Conservation (phyloP, 169 alveolate genomes). For the Plasmodium coatneyi region DNA sequence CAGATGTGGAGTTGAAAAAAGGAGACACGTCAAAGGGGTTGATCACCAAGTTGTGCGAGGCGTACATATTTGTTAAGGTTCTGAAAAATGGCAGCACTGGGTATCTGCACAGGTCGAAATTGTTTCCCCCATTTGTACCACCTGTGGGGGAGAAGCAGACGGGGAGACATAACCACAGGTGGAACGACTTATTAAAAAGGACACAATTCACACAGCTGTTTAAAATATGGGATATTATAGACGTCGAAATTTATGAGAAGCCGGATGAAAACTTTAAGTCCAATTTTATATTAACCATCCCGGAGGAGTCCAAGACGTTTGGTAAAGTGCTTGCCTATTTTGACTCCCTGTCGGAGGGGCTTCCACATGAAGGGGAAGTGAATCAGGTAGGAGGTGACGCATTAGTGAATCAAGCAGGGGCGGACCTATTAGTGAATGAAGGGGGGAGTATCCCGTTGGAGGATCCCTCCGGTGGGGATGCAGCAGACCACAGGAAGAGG, state of each 20-base stretch:
- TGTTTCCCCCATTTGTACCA: not conserved
- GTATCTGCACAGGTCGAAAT: slow-evolving; percentile 34
- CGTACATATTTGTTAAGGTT: slow-evolving; percentile 45
- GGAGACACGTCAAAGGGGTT: slow-evolving; percentile 58
- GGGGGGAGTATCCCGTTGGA: not conserved
- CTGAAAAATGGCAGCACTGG: slow-evolving; percentile 63
- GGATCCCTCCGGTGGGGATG: not conserved
- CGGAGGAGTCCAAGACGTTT: slow-evolving; percentile 20
- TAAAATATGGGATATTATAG: slow-evolving; percentile 73
- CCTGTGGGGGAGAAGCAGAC: not conserved
- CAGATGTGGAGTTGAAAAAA: slow-evolving; percentile 11
- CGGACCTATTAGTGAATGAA: not conserved
- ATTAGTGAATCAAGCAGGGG: not conserved
- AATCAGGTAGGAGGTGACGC: not conserved
- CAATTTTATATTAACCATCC: slow-evolving; percentile 36
- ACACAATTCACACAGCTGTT: slow-evolving; percentile 12
- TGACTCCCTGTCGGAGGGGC: not conserved
- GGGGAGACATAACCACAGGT: not conserved
- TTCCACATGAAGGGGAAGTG: not conserved
- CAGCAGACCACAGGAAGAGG: not conserved
- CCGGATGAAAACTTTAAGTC: slow-evolving; percentile 23
- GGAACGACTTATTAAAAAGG: not conserved
- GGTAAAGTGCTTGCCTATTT: not conserved
- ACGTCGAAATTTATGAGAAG: slow-evolving; percentile 12
- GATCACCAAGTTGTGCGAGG: slow-evolving; percentile 51